These are phyloP conservation scores for Hericium alpestre DNA, from an alignment of 768 basidiomycete species.

Conservation along the genomic window DNA sequence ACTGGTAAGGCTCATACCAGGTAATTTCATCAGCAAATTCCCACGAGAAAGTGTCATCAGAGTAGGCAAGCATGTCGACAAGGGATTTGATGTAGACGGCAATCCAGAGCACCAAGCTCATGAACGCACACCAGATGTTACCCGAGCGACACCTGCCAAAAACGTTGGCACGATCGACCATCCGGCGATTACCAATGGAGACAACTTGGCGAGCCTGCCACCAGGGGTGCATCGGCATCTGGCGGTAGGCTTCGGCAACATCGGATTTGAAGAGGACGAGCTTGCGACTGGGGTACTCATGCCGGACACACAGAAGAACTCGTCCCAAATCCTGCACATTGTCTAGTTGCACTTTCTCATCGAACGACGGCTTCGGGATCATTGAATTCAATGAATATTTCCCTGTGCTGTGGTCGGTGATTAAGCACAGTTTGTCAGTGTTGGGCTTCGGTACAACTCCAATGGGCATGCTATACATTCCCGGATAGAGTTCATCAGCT, in stretches of 20 bases:
- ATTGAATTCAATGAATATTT: conserved; percentile 26
- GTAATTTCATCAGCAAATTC: conserved; percentile 13
- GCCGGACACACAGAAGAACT: neutral
- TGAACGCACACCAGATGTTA: conserved; percentile 12
- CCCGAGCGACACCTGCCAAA: neutral
- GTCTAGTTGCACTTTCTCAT: neutral
- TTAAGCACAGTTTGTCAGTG: conserved; percentile 11
- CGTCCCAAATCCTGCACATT: neutral
- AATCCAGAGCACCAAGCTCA: conserved; percentile 28
- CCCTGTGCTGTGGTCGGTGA: conserved; percentile 30
- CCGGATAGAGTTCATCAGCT: conserved; percentile 25
- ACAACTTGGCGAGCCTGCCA: neutral
- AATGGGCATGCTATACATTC: conserved; percentile 33
- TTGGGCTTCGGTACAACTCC: conserved; percentile 27
- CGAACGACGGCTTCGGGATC: conserved; percentile 16
- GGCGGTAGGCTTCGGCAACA: neutral
- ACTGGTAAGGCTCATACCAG: conserved; percentile 23
- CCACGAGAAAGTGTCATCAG: conserved; percentile 24
- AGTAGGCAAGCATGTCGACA: conserved; percentile 19
- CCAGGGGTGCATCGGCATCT: neutral
- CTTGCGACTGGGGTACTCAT: neutral
- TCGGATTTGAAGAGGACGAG: neutral
- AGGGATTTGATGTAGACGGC: conserved; percentile 15
- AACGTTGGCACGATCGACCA: neutral
- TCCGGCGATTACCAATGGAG: neutral